Evolutionary conservation across 768 basidiomycete genomes (phyloP).

Genomic region (Xerocomellus dryophilus): DNA sequence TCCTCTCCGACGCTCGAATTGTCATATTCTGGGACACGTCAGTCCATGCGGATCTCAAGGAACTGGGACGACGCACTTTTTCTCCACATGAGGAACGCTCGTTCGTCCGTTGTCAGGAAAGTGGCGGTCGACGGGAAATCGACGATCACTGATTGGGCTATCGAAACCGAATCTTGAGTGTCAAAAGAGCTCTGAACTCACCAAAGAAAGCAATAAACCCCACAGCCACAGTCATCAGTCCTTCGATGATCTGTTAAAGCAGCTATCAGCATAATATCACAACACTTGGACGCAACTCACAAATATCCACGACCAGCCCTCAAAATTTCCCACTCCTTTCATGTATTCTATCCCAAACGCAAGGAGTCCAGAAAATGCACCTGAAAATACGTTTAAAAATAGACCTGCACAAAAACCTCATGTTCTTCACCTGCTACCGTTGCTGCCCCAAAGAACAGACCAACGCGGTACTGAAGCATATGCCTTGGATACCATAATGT

Average conservation of each 20-base stretch:
- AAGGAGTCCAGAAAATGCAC: conserved; percentile 57
- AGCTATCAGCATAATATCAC: neutral
- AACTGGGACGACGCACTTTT: conserved; percentile 11
- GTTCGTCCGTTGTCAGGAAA: conserved; percentile 18
- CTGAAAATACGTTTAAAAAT: conserved; percentile 9
- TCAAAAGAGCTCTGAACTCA: conserved; percentile 17
- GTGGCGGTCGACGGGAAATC: conserved; percentile 39
- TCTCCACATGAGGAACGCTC: conserved; percentile 16
- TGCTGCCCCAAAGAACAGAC: conserved; percentile 64
- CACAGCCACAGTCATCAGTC: conserved; percentile 55
- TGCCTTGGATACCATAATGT: conserved; percentile 69
- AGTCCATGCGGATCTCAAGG: conserved; percentile 44
- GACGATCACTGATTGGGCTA: conserved; percentile 45
- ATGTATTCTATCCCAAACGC: conserved; percentile 56
- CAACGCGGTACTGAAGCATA: conserved; percentile 56
- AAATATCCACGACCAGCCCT: conserved; percentile 71
- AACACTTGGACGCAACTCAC: conserved; percentile 30
- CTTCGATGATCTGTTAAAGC: conserved; percentile 28
- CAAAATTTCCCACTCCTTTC: conserved; percentile 41
- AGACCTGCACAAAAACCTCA: rapidly evolving
- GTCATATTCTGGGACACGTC: conserved; percentile 43
- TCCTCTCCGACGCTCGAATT: conserved; percentile 34
- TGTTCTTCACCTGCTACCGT: conserved; percentile 46
- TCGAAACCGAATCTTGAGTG: neutral
- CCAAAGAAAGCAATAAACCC: conserved; percentile 53